Base-by-base conservation (phyloP, 2,329 filamentous ascomycete species). In the Hypoxylon sp. region DNA sequence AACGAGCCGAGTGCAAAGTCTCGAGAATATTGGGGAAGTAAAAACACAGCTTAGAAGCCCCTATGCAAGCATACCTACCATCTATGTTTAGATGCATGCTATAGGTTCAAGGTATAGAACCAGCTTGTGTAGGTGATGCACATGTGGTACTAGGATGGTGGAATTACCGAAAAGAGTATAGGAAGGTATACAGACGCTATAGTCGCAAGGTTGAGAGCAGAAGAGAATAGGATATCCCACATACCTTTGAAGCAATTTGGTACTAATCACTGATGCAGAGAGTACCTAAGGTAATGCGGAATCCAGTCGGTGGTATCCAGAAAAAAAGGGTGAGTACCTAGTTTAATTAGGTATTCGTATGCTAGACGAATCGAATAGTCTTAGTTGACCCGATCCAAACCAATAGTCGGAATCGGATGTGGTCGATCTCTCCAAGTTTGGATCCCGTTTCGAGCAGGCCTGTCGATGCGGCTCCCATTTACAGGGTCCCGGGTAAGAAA, bases 381-480 rank as follows among this genome's bases (percentile, higher is more conserved):
- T 61, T 66, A 61, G 60, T 51, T 66, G 55, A 57, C 51, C 60
- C 63, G 61, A 67, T 63, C 39, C 55, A 65, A 59, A 53, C 64
- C 67, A 70, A 70, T 70, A 70, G 65, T 68, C 56, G 64, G 59
- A 55, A 63, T 65, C 59, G 56, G 61, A 54, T 65, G 64, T 37
- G 48, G 67, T 70, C 65, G 67, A 70, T 68, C 64, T 68, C 63
- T 58, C 67, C 64, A 70, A 65, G 61, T 68, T 63, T 60, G 67
- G 67, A 55, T 59, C 58, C 61, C 54, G 61, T 68, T 53, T 59
- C 53, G 67, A 59, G 61, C 43, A 68, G 61, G 58, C 55, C 63
- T 65, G 65, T 70, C 61, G 59, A 68, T 70, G 67, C 67, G 67
- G 67, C 67, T 70, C 67, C 65, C 59, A 68, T 57, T 51, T 65